Evolutionary conservation across 1,284 basidiomycete species (phyloP), one percentile per base, ranked within the genome.

Genomic region (Fistulina hepatica): DNA sequence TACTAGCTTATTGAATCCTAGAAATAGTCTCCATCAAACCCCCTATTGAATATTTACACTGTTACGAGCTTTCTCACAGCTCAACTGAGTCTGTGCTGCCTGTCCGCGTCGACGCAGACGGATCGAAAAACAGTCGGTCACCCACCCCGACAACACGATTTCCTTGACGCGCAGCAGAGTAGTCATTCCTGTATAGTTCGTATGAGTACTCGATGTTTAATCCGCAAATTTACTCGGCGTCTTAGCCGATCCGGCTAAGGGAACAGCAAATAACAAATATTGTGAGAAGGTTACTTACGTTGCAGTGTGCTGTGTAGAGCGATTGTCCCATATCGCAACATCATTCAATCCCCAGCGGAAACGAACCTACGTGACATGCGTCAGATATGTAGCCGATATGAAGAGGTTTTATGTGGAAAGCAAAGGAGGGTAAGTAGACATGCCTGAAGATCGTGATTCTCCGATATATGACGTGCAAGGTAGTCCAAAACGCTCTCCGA

Each of bases 361-460:
- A 33, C 68, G 57, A 19, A 66, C 63, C n/a, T n/a, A n/a, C n/a
- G n/a, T n/a, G n/a, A n/a, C n/a, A n/a, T n/a, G n/a, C n/a, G n/a
- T n/a, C 48, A 54, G 65, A 20, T 33, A 19, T 25, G 6, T 7
- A 9, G 19, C 20, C 6, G 21, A 8, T 24, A 34, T 17, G 30
- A 27, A 27, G 8, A 24, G 31, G 23, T n/a, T 34, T 37, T 34
- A 53, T 49, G 57, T 51, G 64, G 67, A 69, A 26, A 55, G 51
- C 59, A 64, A 64, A 24, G 68, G 54, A 13, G 74, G 71, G n/a
- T n/a, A n/a, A n/a, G n/a, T n/a, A n/a, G n/a, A n/a, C n/a, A n/a
- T n/a, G n/a, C n/a, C 53, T 82, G 79, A 23, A 80, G 53, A 51
- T 79, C 74, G 49, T 81, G 77, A 55, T 77, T 79, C 48, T 71